Percentiles rank a stretch among this genome's conserved stretches.
Conservation (phyloP, 2,329 filamentous ascomycete genomes). For the Aspergillus cejpii region DNA sequence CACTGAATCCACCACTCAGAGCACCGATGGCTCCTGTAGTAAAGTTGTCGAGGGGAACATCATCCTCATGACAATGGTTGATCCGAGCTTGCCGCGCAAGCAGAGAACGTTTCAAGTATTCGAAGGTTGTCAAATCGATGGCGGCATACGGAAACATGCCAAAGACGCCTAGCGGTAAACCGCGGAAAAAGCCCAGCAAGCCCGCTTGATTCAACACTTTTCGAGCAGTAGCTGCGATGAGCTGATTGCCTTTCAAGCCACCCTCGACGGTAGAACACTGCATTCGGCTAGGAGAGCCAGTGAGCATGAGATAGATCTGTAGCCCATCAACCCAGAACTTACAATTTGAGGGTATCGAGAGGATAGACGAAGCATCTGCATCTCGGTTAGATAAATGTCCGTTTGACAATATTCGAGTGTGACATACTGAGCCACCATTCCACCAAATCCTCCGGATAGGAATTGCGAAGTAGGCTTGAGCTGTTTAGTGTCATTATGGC, state of each 20-base stretch:
- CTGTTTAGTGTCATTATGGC: slow-evolving; percentile 70
- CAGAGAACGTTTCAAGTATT: slow-evolving; percentile 75
- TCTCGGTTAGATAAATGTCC: slow-evolving; percentile 18
- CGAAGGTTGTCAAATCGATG: slow-evolving; percentile 92
- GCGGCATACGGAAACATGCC: slow-evolving; percentile 98
- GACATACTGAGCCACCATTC: slow-evolving; percentile 82
- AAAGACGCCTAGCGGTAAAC: slow-evolving; percentile 83
- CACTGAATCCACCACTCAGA: slow-evolving; percentile 83
- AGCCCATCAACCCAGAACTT: slow-evolving; percentile 22
- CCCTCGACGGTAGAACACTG: slow-evolving; percentile 90
- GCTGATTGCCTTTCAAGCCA: slow-evolving; percentile 71
- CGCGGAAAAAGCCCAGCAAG: slow-evolving; percentile 73
- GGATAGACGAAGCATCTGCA: slow-evolving; percentile 83
- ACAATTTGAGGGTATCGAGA: slow-evolving; percentile 63
- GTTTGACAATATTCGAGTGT: slow-evolving; percentile 26
- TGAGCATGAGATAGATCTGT: slow-evolving; percentile 5
- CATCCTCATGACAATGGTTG: slow-evolving; percentile 70
- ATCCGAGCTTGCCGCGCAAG: slow-evolving; percentile 62
- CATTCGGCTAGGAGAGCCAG: slow-evolving; percentile 54
- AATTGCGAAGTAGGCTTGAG: slow-evolving; percentile 86
- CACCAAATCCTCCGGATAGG: slow-evolving; percentile 79
- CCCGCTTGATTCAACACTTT: slow-evolving; percentile 81
- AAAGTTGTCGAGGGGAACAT: slow-evolving; percentile 72
- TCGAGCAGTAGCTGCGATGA: slow-evolving; percentile 73
- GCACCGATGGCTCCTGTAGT: slow-evolving; percentile 84